phyloP scores from a whole-genome alignment of 2,329 filamentous ascomycete genomes.

The Eutypa lata region DNA sequence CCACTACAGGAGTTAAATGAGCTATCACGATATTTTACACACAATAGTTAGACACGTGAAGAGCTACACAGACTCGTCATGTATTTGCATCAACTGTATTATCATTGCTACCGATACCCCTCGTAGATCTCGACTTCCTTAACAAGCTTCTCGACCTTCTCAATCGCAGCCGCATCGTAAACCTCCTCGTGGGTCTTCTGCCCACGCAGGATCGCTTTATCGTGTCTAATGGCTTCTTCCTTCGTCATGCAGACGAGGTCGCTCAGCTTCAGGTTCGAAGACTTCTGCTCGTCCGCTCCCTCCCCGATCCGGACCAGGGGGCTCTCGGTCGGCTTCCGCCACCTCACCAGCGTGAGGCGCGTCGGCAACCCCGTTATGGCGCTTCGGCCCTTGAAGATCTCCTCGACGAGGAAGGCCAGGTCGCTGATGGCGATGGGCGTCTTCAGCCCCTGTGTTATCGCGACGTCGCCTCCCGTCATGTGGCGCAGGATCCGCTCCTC shows the following conservation, averaged over 20 bases:
- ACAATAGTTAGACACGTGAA: no score
- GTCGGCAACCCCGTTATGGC: slow-evolving; percentile 79
- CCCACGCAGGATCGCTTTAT: slow-evolving; percentile 72
- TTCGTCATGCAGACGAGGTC: slow-evolving; percentile 34
- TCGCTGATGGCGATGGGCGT: slow-evolving; percentile 76
- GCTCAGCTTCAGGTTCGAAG: slow-evolving; percentile 52
- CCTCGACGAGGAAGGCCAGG: slow-evolving; percentile 83
- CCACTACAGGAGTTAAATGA: no score
- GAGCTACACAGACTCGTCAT: background rate
- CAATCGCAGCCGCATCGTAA: slow-evolving; percentile 67
- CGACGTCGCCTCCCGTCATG: slow-evolving; percentile 40
- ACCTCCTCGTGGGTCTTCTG: slow-evolving; percentile 66
- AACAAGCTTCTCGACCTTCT: slow-evolving; percentile 63
- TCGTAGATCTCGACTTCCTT: slow-evolving; percentile 64
- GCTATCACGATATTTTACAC: no score
- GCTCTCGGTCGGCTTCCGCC: slow-evolving; percentile 62
- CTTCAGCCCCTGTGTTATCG: slow-evolving; percentile 67
- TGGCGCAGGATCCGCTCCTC: slow-evolving; percentile 72
- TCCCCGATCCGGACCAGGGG: slow-evolving; percentile 61
- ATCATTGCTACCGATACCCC: slow-evolving; percentile 40
- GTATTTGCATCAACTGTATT: slow-evolving; percentile 1
- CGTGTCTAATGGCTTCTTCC: slow-evolving; percentile 56
- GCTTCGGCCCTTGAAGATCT: slow-evolving; percentile 82
- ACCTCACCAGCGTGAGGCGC: slow-evolving; percentile 74
- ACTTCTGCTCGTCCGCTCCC: slow-evolving; percentile 71